Evolutionary conservation across 2,329 filamentous ascomycete genomes (phyloP).

Genomic region (Penicillium olsonii): DNA sequence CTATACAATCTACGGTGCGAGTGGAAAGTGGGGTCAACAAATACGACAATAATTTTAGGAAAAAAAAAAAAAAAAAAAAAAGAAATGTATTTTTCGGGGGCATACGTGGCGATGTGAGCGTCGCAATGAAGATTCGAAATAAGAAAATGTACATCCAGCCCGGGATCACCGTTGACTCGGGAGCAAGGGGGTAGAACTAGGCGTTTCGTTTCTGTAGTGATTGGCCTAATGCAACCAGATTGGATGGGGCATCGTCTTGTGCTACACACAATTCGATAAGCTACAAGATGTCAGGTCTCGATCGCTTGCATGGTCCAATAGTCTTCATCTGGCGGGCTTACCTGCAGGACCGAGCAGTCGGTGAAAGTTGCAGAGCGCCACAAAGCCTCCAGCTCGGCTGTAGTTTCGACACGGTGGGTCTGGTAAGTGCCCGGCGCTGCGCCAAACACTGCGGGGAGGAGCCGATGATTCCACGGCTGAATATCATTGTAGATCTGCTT

Average conservation of each 20-base stretch:
- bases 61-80: neutral
- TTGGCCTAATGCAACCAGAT: neutral
- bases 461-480: constrained; percentile 6
- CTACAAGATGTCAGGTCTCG: neutral
- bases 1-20: neutral
- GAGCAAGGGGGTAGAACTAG: neutral
- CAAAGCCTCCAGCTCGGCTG: neutral
- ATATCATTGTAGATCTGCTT: constrained; percentile 77
- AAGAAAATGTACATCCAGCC: too few relatives aligned
- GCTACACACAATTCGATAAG: neutral
- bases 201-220: neutral
- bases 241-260: neutral
- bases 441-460: neutral
- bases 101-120: too few relatives aligned
- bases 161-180: neutral
- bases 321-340: neutral
- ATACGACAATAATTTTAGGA: too few relatives aligned
- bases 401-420: neutral
- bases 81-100: too few relatives aligned
- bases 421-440: neutral
- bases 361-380: neutral
- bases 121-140: too few relatives aligned
- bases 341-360: neutral
- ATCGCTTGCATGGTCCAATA: neutral
- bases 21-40: neutral